These are phyloP conservation scores for Cyclospora cayetanensis DNA, from an alignment of 169 alveolate genomes.

Conservation along the genomic window DNA sequence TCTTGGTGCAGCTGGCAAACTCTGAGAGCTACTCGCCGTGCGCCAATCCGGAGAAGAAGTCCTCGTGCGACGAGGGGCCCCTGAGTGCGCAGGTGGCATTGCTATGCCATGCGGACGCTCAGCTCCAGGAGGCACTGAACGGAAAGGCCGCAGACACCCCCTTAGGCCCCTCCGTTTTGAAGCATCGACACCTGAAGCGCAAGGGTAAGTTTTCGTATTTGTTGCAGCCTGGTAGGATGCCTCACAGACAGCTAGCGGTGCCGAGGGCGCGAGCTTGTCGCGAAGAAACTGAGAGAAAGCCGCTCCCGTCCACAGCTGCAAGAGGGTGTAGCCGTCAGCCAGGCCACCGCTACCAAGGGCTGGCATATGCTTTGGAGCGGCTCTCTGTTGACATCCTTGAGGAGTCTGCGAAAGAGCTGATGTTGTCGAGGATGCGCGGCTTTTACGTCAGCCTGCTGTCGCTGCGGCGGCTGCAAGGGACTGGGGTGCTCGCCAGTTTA, in stretches of 20 bases:
- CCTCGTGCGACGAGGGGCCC: neutral
- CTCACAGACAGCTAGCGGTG: no score
- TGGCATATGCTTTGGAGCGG: no score
- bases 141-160: constrained; percentile 7
- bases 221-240: no score
- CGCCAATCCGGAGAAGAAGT: neutral
- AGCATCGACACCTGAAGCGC: constrained; percentile 65
- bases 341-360: no score
- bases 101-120: constrained; percentile 43
- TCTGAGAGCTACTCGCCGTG: neutral
- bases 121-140: neutral
- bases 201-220: neutral
- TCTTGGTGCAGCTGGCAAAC: constrained; percentile 36
- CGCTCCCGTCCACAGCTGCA: neutral
- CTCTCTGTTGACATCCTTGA: no score
- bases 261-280: no score
- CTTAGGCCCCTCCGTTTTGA: constrained; percentile 59
- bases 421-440: neutral
- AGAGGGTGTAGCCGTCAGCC: no score
- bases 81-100: constrained; percentile 19
- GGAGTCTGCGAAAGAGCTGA: no score
- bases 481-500: neutral
- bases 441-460: no score
- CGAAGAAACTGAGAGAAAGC: no score
- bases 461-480: neutral